phyloP scores from a whole-genome alignment of 345 rosid species.

The Syzygium grande region DNA sequence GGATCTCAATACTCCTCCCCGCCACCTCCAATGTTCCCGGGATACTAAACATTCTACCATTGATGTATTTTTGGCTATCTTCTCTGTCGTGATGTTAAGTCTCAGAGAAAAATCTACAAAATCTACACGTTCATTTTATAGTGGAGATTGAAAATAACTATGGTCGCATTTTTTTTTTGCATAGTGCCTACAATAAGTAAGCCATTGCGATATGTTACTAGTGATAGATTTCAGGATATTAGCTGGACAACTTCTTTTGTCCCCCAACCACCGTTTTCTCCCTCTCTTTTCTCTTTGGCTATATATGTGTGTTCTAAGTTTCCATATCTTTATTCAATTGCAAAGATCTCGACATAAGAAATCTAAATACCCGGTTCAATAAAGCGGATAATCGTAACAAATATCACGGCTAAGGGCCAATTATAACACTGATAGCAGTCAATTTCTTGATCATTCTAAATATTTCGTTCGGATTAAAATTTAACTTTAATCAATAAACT shows the following conservation, averaged over 20 bases:
- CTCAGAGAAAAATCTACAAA: not conserved
- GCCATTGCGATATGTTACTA: not conserved
- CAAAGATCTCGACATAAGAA: accelerated
- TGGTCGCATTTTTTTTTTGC: not conserved
- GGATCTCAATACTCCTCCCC: constrained; percentile 70
- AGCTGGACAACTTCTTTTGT: not conserved
- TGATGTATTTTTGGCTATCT: not conserved
- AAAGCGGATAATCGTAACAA: accelerated
- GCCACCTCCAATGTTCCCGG: constrained; percentile 69
- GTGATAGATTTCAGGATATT: not conserved
- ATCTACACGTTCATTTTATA: not conserved
- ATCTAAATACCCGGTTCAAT: accelerated
- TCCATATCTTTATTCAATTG: not conserved
- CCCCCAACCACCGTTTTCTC: not conserved
- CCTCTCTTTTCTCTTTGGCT: not conserved
- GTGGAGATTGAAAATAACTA: not conserved
- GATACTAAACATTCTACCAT: constrained; percentile 34
- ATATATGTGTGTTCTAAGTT: accelerated
- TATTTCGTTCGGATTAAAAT: not conserved
- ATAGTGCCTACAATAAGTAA: not conserved
- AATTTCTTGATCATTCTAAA: not conserved
- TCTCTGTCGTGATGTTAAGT: not conserved
- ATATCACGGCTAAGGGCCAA: not conserved
- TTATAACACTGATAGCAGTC: not conserved
- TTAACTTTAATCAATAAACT: not conserved